These are phyloP conservation scores for Rhazya stricta DNA, from an alignment of 257 asterid genomes.

Conservation along the genomic window DNA sequence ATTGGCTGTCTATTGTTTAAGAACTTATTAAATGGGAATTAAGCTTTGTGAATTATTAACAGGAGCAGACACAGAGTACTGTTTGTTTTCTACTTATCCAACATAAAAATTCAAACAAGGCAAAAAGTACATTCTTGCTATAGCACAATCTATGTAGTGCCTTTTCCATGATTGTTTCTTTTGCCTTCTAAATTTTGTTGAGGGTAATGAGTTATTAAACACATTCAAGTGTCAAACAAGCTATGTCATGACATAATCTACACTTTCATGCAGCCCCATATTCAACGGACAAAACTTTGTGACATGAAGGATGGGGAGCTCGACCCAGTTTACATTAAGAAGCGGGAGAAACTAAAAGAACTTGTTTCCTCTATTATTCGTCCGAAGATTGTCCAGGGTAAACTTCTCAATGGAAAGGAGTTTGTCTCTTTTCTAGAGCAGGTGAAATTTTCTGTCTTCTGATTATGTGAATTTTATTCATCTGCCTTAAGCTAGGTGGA, in stretches of 20 bases:
- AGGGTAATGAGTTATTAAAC: background rate
- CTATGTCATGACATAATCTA: slow-evolving; percentile 19
- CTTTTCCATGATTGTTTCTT: background rate
- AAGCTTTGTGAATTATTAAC: background rate
- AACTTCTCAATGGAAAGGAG: slow-evolving; percentile 83
- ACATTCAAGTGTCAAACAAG: background rate
- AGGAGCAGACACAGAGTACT: background rate
- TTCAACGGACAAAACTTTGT: slow-evolving; percentile 90
- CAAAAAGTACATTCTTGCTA: background rate
- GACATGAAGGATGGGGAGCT: slow-evolving; percentile 86
- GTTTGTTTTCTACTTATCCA: background rate
- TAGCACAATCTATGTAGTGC: background rate
- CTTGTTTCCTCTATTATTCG: slow-evolving; percentile 72
- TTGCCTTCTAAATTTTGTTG: background rate
- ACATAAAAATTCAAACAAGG: background rate
- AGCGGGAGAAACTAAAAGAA: slow-evolving; percentile 71
- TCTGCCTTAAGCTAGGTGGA: background rate
- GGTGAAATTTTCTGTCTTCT: slow-evolving; percentile 40
- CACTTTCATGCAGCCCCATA: slow-evolving; percentile 76
- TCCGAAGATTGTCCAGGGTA: slow-evolving; percentile 99
- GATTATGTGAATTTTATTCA: background rate
- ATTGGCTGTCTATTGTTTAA: background rate
- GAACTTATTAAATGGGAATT: background rate
- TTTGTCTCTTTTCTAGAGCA: slow-evolving; percentile 80
- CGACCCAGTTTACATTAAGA: slow-evolving; percentile 70